Evolutionary conservation across 495 filamentous ascomycete genomes (phyloP), one percentile per base, ranked within the genome.

Genomic region (Aspergillus campestris): DNA sequence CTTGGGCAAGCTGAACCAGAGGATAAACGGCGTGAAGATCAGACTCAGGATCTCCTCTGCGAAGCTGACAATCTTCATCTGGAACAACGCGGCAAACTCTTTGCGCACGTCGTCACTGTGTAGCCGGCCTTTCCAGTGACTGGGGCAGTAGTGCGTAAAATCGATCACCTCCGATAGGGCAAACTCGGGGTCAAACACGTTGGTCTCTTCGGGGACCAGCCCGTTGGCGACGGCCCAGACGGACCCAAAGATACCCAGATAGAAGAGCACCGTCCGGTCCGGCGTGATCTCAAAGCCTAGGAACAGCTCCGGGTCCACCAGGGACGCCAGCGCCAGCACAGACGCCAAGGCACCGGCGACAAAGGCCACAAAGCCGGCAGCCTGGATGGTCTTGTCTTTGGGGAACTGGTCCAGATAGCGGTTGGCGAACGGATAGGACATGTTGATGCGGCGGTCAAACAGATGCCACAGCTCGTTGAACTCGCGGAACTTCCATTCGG

Each of bases 401-500:
- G 92, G 92, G 47, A 98, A 98, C 47, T 96, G 92, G 40, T 96
- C 87, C 28, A 97, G 76, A 56, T 98, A 98, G 32, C 85, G 83
- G 38, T 82, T 86, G 2, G 92, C 92, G 57, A 84, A 95, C 0
- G 91, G 91, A 54, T 90, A 88, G 6, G 94, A 95, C 86, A 96
- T 92, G 53, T 95, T 88, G 43, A 86, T 73, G 9, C 92, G 81
- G 45, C 88, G 84, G 49, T 88, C 77, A 55, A 95, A 98, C 1
- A 97, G 70, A 67, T 97, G 92, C 51, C 81, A 82, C 1, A 98
- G 77, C 61, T 98, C 92, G 55, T 98, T 98, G 73, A 97, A 97
- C 61, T 97, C 91, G 40, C 92, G 84, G 48, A 97, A 96, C 55
- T 95, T 96, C 94, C 92, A 97, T 60, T 94, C 86, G 2, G 94